Evolutionary conservation across 2,329 filamentous ascomycete genomes (phyloP), one percentile per base, ranked within the genome.

Genomic region (Elsinoe australis): DNA sequence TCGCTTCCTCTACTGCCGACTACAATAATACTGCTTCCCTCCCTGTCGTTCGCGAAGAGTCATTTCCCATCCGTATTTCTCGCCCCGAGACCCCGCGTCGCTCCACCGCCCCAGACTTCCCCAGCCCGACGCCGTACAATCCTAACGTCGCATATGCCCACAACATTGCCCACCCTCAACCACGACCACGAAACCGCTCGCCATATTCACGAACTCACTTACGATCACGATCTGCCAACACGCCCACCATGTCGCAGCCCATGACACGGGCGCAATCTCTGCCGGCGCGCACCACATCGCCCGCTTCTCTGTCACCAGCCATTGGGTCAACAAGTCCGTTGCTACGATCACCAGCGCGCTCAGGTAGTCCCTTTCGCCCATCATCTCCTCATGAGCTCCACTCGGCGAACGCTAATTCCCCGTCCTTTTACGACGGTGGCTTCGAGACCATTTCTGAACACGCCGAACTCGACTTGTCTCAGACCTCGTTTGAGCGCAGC

Each of bases 191-290:
- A 47, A 73, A 70, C 56, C 64, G 67, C 21, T 71, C 69, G n/a
- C 69, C 70, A 26, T 73, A 72, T 55, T 63, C 67, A 22, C 63
- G 69, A 49, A 60, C 59, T 26, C 71, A 73, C 58, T 58, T 71
- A 17, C 68, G 70, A 49, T 71, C 69, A 4, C 63, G 67, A 17
- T 72, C 69, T 49, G 63, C 61, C 51, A 67, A 66, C 26, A 60
- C 61, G 34, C 57, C 64, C 5, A 59, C 66, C 48, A 60, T 54
- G 39, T 69, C 70, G 39, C 70, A 71, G 7, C 60, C 64, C 19
- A 72, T 73, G 69, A 67, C 64, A 34, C 60, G 71, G 50, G 69
- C 71, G 28, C 68, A 72, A 58, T 72, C 69, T 14, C 62, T 70
- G 49, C 69, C 71, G 1, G 65, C 67, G 53, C 34, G 57, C 56